Evolutionary conservation across 1,284 basidiomycete genomes (phyloP).

Genomic region (Cronartium ribicola): DNA sequence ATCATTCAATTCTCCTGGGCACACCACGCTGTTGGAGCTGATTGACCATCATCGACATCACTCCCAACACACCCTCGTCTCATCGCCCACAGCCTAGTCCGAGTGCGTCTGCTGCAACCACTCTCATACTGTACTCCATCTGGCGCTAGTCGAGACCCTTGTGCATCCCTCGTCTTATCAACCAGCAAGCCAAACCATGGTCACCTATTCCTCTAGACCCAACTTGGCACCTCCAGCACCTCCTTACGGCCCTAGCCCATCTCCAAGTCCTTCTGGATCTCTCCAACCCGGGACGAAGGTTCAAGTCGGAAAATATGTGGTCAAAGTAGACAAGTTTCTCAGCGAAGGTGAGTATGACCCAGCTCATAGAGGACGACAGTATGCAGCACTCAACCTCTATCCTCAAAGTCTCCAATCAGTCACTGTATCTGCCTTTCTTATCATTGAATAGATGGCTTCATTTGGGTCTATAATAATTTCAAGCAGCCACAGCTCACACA

Average conservation of each 20-base stretch:
- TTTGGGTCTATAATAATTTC: not conserved
- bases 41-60: no score
- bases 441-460: not conserved
- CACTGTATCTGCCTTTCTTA: not conserved
- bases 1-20: no score
- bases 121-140: no score
- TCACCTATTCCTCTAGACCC: not conserved
- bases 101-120: no score
- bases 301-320: conserved; percentile 79
- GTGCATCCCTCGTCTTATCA: no score
- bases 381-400: not conserved
- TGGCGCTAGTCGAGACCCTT: no score
- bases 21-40: no score
- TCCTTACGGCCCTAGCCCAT: not conserved
- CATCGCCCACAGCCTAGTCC: no score
- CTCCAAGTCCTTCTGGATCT: conserved; percentile 38
- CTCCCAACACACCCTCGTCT: no score
- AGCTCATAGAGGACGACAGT: not conserved
- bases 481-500: not conserved
- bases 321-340: conserved; percentile 82
- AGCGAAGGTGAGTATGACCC: conserved; percentile 67
- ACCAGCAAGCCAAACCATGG: not conserved
- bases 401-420: not conserved
- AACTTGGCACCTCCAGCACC: not conserved
- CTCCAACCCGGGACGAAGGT: conserved; percentile 73